phyloP scores from a whole-genome alignment of 345 rosid species.

The Cardamine occulta region DNA sequence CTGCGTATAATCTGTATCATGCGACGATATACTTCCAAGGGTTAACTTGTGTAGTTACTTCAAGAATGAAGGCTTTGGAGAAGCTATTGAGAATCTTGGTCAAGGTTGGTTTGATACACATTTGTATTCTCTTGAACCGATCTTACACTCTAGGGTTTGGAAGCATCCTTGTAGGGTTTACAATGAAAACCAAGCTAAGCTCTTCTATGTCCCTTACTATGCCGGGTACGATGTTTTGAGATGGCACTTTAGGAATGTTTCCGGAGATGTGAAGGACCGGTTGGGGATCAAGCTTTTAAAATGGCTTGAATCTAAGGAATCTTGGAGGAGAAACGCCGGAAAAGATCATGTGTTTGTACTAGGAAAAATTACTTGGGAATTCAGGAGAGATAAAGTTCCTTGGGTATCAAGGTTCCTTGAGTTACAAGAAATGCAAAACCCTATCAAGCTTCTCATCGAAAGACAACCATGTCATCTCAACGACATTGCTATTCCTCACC shows the following conservation, averaged over 20 bases:
- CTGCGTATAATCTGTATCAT: constrained; percentile 41
- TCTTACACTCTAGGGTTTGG: constrained; percentile 64
- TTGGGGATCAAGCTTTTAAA: constrained; percentile 56
- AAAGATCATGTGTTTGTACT: constrained; percentile 75
- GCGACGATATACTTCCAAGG: constrained; percentile 53
- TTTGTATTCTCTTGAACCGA: constrained; percentile 70
- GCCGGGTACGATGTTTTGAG: constrained; percentile 74
- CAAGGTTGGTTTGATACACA: constrained; percentile 67
- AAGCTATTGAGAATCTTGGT: constrained; percentile 58
- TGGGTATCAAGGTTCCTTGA: constrained; percentile 75
- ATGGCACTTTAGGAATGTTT: constrained; percentile 80
- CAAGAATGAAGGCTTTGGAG: constrained; percentile 59
- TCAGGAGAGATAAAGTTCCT: constrained; percentile 55
- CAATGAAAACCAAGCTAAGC: constrained; percentile 59
- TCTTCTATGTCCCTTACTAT: constrained; percentile 72
- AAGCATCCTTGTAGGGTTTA: constrained; percentile 79
- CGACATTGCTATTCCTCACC: constrained; percentile 80
- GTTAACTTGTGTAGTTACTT: constrained; percentile 56
- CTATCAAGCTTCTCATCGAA: constrained; percentile 72
- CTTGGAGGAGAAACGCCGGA: constrained; percentile 64
- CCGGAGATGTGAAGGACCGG: constrained; percentile 60
- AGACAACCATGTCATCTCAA: constrained; percentile 77
- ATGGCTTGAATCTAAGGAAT: constrained; percentile 59
- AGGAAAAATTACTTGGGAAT: constrained; percentile 90
- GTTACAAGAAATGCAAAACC: constrained; percentile 68